Evolutionary conservation across 1,284 basidiomycete species (phyloP), one percentile per base, ranked within the genome.

Genomic region (Microbotryum saponariae): DNA sequence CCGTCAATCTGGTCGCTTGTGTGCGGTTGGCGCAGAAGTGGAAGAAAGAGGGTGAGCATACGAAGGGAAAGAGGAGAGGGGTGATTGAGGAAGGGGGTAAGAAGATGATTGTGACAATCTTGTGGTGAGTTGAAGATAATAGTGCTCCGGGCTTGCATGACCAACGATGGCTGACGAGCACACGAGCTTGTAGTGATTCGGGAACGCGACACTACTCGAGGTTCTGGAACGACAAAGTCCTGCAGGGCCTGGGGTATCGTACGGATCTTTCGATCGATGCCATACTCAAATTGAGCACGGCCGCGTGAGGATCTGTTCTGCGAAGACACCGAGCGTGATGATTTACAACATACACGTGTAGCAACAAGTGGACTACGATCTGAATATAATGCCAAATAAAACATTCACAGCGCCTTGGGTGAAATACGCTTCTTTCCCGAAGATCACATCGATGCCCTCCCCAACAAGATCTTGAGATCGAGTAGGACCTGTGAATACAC

Each of bases 1-100:
- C 96, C 0, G 96, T 93, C 73, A 98, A 98, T 74, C 81, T 97
- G 42, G 84, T 97, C 18, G 89, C 93, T 1, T 90, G 88, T 67
- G 82, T 97, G 14, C 85, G 86, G 69, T 78, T 90, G 6, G 85
- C 82, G 1, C 85, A 85, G 70, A 82, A 82, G 69, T 81, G 86
- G 79, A 82, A 82, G 8, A 86, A 85, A 84, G 77, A 76, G 37
- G 49, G 58, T 53, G 44, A 42, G 37, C 69, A 52, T 77, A 83
- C 49, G 81, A 14, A n/a, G 9, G 12, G 27, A 29, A 18, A 12
- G 37, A 42, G 14, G 37, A 42, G 12, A 10, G 37, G 16, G 16
- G 4, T 6, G 12, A 18, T 12, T 16, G 37, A 42, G 37, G 37
- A 12, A 4, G 37, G 37, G 37, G 31, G 9, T 31, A 42, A 85